phyloP scores from a whole-genome alignment of 2,329 filamentous ascomycete species.

The Corniculantispora saksenae region DNA sequence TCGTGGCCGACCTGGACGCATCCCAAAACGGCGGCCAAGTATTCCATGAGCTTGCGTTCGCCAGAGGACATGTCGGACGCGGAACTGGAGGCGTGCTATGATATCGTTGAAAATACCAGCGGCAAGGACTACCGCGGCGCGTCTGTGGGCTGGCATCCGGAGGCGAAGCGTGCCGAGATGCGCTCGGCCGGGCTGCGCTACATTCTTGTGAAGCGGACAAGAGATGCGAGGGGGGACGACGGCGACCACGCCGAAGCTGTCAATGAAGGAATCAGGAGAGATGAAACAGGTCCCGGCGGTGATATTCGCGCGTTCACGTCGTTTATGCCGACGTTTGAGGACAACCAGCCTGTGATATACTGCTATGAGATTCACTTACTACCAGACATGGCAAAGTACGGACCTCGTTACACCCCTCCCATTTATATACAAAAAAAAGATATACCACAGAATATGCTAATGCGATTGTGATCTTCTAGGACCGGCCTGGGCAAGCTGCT shows the following conservation, averaged over 20 bases:
- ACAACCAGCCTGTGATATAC: conserved; percentile 67
- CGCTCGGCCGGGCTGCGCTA: conserved; percentile 66
- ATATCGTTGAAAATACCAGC: conserved; percentile 64
- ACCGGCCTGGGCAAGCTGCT: conserved; percentile 63
- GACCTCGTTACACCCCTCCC: conserved; percentile 9
- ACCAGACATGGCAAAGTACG: conserved; percentile 54
- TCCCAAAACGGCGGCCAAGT: conserved; percentile 43
- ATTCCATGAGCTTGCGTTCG: conserved; percentile 46
- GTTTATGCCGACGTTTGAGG: conserved; percentile 72
- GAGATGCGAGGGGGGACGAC: too few relatives aligned
- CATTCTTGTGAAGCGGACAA: conserved; percentile 52
- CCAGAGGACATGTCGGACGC: conserved; percentile 39
- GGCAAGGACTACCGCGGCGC: conserved; percentile 64
- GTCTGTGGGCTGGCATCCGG: conserved; percentile 62
- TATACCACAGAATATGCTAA: not conserved
- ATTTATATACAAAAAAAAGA: not conserved
- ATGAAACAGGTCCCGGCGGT: not conserved
- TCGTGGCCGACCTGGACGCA: conserved; percentile 51
- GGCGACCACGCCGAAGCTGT: too few relatives aligned
- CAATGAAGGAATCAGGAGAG: not conserved
- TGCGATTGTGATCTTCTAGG: conserved; percentile 35
- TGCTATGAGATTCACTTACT: conserved; percentile 77
- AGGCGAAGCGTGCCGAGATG: conserved; percentile 68
- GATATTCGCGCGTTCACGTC: conserved; percentile 59
- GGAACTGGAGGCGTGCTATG: conserved; percentile 56